Percentiles rank a stretch among this genome's conserved stretches.
Conservation (phyloP, 108 stramenopile species). For the Skeletonema marinoi region DNA sequence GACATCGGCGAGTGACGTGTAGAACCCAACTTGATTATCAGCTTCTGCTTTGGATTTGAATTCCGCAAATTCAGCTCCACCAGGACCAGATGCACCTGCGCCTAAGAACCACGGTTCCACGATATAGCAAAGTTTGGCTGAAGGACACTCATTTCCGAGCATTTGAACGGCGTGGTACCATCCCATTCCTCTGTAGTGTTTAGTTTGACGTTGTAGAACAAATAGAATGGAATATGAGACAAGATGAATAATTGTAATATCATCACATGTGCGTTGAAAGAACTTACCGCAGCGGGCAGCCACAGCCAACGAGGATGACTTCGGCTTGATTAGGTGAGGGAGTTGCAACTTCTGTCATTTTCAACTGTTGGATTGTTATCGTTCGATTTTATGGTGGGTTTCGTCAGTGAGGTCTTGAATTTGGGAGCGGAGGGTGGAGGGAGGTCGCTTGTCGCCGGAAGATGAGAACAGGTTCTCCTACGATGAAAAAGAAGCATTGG, state of each 20-base stretch:
- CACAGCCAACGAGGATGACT: constrained; percentile 63
- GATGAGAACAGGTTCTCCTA: too few relatives aligned
- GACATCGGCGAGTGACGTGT: constrained; percentile 69
- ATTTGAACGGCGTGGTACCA: constrained; percentile 93
- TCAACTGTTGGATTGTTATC: not conserved
- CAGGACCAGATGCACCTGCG: constrained; percentile 73
- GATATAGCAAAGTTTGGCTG: constrained; percentile 78
- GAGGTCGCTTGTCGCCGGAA: too few relatives aligned
- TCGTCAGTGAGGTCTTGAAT: too few relatives aligned
- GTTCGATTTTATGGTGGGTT: too few relatives aligned
- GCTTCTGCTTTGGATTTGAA: constrained; percentile 61
- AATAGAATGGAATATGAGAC: not conserved
- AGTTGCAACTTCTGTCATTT: constrained; percentile 12
- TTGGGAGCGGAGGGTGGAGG: too few relatives aligned
- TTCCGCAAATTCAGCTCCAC: constrained; percentile 81
- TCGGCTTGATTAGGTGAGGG: constrained; percentile 46
- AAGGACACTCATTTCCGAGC: constrained; percentile 77
- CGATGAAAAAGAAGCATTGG: not conserved
- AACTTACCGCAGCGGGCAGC: constrained; percentile 36
- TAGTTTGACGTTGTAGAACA: not conserved
- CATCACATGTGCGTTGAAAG: not conserved
- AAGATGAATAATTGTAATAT: not conserved
- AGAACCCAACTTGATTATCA: constrained; percentile 74
- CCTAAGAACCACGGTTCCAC: constrained; percentile 94
- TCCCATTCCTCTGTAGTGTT: constrained; percentile 57